Evolutionary conservation across 2,329 filamentous ascomycete species (phyloP).

Genomic region (Fusarium mangiferae): DNA sequence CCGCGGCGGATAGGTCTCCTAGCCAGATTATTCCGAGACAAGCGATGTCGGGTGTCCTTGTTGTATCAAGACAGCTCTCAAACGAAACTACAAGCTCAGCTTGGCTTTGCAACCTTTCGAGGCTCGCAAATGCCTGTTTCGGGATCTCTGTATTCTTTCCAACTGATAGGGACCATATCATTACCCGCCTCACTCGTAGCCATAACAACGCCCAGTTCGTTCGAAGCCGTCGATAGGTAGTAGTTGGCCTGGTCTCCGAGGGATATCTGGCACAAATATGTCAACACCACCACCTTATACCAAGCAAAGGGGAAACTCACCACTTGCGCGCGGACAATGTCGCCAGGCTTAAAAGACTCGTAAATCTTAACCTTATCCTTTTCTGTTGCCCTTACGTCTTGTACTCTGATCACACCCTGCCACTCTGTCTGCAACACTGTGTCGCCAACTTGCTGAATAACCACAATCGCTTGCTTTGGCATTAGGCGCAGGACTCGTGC

Average conservation of each 20-base stretch:
- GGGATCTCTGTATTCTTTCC: conserved; percentile 92
- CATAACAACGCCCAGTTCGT: conserved; percentile 94
- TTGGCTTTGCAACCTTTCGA: conserved; percentile 94
- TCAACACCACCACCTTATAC: neutral
- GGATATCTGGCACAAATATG: conserved; percentile 69
- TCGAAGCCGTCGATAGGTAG: conserved; percentile 91
- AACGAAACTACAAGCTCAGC: conserved; percentile 60
- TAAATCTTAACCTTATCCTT: conserved; percentile 94
- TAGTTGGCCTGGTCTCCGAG: conserved; percentile 95
- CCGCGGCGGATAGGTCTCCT: neutral
- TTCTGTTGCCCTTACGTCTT: conserved; percentile 94
- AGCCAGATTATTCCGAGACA: conserved; percentile 26
- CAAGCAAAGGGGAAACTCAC: conserved; percentile 56
- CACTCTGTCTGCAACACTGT: conserved; percentile 81
- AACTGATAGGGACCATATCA: conserved; percentile 91
- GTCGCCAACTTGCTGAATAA: conserved; percentile 84
- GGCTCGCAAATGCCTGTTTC: conserved; percentile 79
- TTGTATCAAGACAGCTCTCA: conserved; percentile 31
- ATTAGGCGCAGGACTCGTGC: conserved; percentile 87
- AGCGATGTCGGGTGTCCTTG: conserved; percentile 7
- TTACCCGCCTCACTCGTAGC: conserved; percentile 88
- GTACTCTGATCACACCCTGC: conserved; percentile 84
- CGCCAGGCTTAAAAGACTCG: conserved; percentile 91
- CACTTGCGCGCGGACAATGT: conserved; percentile 88
- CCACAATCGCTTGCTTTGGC: conserved; percentile 84